Evolutionary conservation across 1,284 basidiomycete species (phyloP), one percentile per base, ranked within the genome.

Genomic region (Marasmius fiardii): DNA sequence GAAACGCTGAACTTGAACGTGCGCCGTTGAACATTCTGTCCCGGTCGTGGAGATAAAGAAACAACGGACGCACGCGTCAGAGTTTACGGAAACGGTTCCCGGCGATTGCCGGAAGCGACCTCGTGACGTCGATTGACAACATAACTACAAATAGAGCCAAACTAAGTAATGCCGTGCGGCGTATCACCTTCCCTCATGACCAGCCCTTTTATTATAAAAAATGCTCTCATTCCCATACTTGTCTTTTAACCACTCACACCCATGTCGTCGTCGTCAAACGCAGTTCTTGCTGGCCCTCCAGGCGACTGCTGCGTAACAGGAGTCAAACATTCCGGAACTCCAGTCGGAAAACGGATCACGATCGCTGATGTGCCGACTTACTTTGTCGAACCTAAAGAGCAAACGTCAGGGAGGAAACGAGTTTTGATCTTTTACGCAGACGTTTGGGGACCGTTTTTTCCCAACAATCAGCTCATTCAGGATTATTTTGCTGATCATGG

Each of bases 301-400:
- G 67, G 74, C 31, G 77, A 75, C 57, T 83, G 80, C 61, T 70
- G 74, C 56, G 72, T 68, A n/a, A n/a, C 23, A 52, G 74, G 73
- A 28, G 73, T 84, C 11, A 72, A 76, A 47, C 82, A 84, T 63
- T 61, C 65, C 5, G 82, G 83, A 5, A 71, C 67, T 0, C 68
- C 82, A 0, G 68, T 67, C 11, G 81, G 82, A 21, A 70, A 66
- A 50, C 61, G 68, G 2, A 72, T 74, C 43, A 65, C 64, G 6
- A 72, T 85, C 49, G 81, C 72, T 0, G 76, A 71, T 2, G 62
- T 82, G 5, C 64, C 73, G 11, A 83, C 82, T 1, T 84, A 85
- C 61, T 60, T 83, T 47, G 72, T 78, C 4, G 74, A 77, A 51
- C 80, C 80, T 0, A n/a, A n/a, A 45, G 60, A 44, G 21, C 39